These are phyloP conservation scores for Allium cepa DNA, from an alignment of 106 monocot genomes.

Conservation along the genomic window DNA sequence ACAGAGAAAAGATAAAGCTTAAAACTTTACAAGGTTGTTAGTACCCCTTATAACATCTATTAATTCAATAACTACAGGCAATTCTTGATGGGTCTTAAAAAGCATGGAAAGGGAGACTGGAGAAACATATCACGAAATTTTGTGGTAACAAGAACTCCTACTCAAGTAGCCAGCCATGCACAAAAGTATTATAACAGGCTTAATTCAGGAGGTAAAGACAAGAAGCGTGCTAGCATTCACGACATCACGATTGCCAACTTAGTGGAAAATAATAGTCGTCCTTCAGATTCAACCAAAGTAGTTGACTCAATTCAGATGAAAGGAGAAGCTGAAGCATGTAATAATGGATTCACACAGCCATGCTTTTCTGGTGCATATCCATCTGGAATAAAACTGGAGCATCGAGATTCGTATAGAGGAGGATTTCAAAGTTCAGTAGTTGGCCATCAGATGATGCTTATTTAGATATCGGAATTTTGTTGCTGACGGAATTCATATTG, in stretches of 20 bases:
- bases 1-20: background rate
- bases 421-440: constrained; percentile 12
- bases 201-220: constrained; percentile 77
- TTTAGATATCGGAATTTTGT: constrained; percentile 12
- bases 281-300: constrained; percentile 27
- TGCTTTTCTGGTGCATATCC: constrained; percentile 16
- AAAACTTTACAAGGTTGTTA: background rate
- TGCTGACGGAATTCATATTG: background rate
- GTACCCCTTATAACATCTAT: background rate
- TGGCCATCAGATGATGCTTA: constrained; percentile 14
- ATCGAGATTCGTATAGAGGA: constrained; percentile 13
- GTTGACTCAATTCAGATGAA: background rate
- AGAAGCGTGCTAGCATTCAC: constrained; percentile 91
- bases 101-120: constrained; percentile 93
- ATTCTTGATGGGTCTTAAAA: constrained; percentile 75
- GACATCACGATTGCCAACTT: constrained; percentile 71
- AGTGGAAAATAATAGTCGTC: constrained; percentile 19
- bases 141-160: constrained; percentile 62
- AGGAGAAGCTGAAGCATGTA: background rate
- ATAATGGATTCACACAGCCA: constrained; percentile 21
- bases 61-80: constrained; percentile 19
- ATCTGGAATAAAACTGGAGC: constrained; percentile 26
- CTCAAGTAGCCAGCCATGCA: constrained; percentile 86
- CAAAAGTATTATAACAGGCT: constrained; percentile 87
- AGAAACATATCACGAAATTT: constrained; percentile 77